Evolutionary conservation across 495 filamentous ascomycete genomes (phyloP).

Genomic region (Clohesyomyces aquaticus): DNA sequence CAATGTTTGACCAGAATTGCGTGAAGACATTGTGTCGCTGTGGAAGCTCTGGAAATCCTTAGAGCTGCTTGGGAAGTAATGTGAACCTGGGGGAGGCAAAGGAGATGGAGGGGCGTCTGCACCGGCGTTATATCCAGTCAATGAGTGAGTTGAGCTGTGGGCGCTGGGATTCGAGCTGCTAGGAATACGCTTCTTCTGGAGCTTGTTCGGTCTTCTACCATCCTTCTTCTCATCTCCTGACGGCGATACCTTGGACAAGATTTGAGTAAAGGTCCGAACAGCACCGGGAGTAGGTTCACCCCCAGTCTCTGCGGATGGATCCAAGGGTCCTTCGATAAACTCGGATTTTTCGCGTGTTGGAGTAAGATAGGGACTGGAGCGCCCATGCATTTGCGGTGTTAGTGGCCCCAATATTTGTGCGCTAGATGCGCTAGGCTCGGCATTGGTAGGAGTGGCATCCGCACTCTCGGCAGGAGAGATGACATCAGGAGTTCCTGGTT

Average conservation of each 20-base stretch:
- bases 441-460: conserved; percentile 34
- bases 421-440: conserved; percentile 12
- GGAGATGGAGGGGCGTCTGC: conserved; percentile 32
- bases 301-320: background rate
- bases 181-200: conserved; percentile 41
- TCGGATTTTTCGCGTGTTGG: conserved; percentile 32
- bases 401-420: conserved; percentile 35
- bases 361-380: conserved; percentile 4
- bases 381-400: conserved; percentile 6
- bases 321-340: conserved; percentile 31
- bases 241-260: conserved; percentile 32
- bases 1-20: conserved; percentile 55
- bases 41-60: conserved; percentile 23
- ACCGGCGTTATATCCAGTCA: conserved; percentile 61
- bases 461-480: conserved; percentile 36
- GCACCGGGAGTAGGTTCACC: conserved; percentile 24
- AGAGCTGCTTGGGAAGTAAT: conserved; percentile 42
- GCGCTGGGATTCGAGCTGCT: conserved; percentile 39
- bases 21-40: conserved; percentile 29
- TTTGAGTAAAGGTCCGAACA: conserved; percentile 38
- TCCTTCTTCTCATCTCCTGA: conserved; percentile 30
- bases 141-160: conserved; percentile 41
- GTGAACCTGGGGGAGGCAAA: conserved; percentile 50
- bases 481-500: conserved; percentile 23
- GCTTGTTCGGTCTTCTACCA: conserved; percentile 39